Evolutionary conservation across 148 eudicot genomes (phyloP).

Genomic region (Tetragonia tetragonoides): DNA sequence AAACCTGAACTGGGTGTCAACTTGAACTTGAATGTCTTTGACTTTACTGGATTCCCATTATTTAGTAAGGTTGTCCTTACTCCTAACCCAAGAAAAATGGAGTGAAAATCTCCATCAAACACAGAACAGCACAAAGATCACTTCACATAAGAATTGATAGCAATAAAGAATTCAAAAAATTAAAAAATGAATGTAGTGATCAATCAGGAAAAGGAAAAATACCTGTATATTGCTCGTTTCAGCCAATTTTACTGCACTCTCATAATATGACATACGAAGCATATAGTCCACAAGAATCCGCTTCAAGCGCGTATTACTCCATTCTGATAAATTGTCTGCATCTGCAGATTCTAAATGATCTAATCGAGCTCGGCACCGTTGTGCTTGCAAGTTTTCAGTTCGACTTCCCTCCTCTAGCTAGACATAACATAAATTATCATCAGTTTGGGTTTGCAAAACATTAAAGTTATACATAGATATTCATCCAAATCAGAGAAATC

Average conservation of each 20-base stretch:
- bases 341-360: slow-evolving; percentile 87
- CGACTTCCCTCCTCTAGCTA: slow-evolving; percentile 91
- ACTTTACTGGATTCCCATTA: not conserved
- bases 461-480: not conserved
- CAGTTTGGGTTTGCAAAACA: not conserved
- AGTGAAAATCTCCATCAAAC: not conserved
- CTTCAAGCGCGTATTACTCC: slow-evolving; percentile 73
- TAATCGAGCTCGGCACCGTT: slow-evolving; percentile 69
- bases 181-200: not conserved
- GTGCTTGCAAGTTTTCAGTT: slow-evolving; percentile 79
- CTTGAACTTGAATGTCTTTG: not conserved
- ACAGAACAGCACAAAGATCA: slow-evolving; percentile 5
- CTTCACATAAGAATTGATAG: not conserved
- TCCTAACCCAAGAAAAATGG: not conserved
- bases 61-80: not conserved
- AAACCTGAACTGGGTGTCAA: not conserved
- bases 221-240: slow-evolving; percentile 78
- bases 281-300: slow-evolving; percentile 91
- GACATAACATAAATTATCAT: not conserved
- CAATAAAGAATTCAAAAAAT: not conserved
- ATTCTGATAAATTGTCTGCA: slow-evolving; percentile 60
- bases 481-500: not conserved
- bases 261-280: slow-evolving; percentile 93
- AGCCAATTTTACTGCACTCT: slow-evolving; percentile 79
- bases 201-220: slow-evolving; percentile 13